phyloP scores from a whole-genome alignment of 768 basidiomycete species.

The Zangia roseola region DNA sequence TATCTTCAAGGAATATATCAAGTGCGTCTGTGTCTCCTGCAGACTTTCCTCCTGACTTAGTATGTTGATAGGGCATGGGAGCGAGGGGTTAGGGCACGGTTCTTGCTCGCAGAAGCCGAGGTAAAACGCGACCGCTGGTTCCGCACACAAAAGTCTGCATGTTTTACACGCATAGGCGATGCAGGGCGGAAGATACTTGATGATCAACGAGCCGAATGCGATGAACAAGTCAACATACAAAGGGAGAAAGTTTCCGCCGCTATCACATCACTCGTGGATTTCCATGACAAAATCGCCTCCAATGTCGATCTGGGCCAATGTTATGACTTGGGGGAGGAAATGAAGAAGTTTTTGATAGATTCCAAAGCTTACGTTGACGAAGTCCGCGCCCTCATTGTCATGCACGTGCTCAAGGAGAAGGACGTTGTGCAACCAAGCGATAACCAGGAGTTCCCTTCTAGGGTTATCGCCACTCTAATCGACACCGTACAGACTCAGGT shows the following conservation, averaged over 20 bases:
- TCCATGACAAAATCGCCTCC: slow-evolving; percentile 23
- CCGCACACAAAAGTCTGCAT: slow-evolving; percentile 29
- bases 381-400: slow-evolving; percentile 24
- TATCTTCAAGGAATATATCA: slow-evolving; percentile 30
- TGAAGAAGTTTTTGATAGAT: slow-evolving; percentile 20
- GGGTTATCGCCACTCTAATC: neutral
- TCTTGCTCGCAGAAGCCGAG: slow-evolving; percentile 28
- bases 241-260: slow-evolving; percentile 25
- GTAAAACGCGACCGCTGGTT: slow-evolving; percentile 29
- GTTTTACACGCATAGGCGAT: slow-evolving; percentile 30
- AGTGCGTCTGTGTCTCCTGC: slow-evolving; percentile 16
- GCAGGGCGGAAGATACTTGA: slow-evolving; percentile 31
- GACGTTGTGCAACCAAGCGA: slow-evolving; percentile 4
- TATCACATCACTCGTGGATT: slow-evolving; percentile 21
- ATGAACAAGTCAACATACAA: slow-evolving; percentile 24
- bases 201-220: slow-evolving; percentile 25
- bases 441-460: neutral
- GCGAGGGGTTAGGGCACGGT: slow-evolving; percentile 28
- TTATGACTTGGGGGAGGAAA: slow-evolving; percentile 25
- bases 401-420: slow-evolving; percentile 16
- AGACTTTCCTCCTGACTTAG: neutral
- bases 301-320: slow-evolving; percentile 27
- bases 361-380: slow-evolving; percentile 27
- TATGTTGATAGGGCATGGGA: slow-evolving; percentile 22
- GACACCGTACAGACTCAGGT: slow-evolving; percentile 18